These are phyloP conservation scores for Leccinellum albellum DNA, from an alignment of 768 basidiomycete species.

Conservation along the genomic window DNA sequence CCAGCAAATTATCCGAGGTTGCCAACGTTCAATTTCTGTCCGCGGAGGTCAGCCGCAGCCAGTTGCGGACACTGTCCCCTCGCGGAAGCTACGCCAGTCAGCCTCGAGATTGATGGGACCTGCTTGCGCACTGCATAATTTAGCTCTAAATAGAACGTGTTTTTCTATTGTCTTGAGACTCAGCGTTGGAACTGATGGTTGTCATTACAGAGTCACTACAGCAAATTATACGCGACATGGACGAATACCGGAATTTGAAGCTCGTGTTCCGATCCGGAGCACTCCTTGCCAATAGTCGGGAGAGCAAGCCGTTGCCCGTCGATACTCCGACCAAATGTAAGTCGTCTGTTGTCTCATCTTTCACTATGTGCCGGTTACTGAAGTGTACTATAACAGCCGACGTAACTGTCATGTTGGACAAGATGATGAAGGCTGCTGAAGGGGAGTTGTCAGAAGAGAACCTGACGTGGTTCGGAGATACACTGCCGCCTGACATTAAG, in stretches of 20 bases:
- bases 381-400: slow-evolving; percentile 6
- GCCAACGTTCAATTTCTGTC: too few relatives aligned
- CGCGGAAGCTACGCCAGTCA: background rate
- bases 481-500: slow-evolving; percentile 15
- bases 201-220: background rate
- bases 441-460: too few relatives aligned
- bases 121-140: slow-evolving; percentile 19
- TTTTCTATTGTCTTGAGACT: background rate
- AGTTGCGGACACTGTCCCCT: too few relatives aligned
- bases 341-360: background rate
- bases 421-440: slow-evolving; percentile 18
- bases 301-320: background rate
- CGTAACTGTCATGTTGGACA: slow-evolving; percentile 14
- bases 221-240: background rate
- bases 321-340: background rate
- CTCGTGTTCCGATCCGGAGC: background rate
- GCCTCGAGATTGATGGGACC: slow-evolving; percentile 24
- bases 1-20: too few relatives aligned
- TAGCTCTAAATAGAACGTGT: slow-evolving; percentile 15
- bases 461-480: slow-evolving; percentile 13
- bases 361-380: too few relatives aligned
- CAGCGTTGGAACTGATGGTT: background rate
- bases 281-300: too few relatives aligned
- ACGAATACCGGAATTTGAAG: background rate
- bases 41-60: background rate